Base-by-base conservation (phyloP, 78 protist genomes). In the Speleostelium caveatum region DNA sequence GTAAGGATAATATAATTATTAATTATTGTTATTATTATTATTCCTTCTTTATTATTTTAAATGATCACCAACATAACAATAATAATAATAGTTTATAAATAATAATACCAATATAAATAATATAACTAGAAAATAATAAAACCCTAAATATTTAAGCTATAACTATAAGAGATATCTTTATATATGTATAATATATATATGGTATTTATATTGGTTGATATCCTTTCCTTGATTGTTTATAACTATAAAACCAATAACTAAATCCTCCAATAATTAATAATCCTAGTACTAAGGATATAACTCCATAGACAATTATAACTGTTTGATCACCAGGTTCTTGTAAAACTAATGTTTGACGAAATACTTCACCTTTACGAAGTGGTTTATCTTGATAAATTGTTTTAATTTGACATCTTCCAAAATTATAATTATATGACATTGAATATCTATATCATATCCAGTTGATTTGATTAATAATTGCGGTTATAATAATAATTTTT, bases 341-440 rank as follows among this genome's bases (percentile, higher is more conserved):
- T 8, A 71, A 28, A n/a, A 53, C 30, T 5, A 71, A 51, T 3
- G 30, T 12, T 32, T 71, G 77, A 7, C 21, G 41, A 32, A 71
- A 71, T 19, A 35, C 51, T 28, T 71, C 62, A 32, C 30, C 30
- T n/a, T 3, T 26, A 16, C 17, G 6, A 14, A 71, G 30, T 28
- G 77, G 77, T 71, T 26, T 26, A 45, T 71, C 77, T 12, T 38
- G 26, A 49, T 71, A 71, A 6, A 71, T 53, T 4, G 77, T 71
- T 51, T 45, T 71, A n/a, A 71, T 3, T 22, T 53, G 58, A 71
- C 77, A 71, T 51, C 30, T n/a, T 14, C 77, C 77, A 71, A 71
- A 71, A 24, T 51, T 22, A 51, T 71, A 71, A 71, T 71, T 32
- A 71, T 71, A 71, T 32, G 77, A 71, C 77, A 71, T 71, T 51